Evolutionary conservation across 2,329 filamentous ascomycete species (phyloP).

Genomic region (Colletotrichum navitas): DNA sequence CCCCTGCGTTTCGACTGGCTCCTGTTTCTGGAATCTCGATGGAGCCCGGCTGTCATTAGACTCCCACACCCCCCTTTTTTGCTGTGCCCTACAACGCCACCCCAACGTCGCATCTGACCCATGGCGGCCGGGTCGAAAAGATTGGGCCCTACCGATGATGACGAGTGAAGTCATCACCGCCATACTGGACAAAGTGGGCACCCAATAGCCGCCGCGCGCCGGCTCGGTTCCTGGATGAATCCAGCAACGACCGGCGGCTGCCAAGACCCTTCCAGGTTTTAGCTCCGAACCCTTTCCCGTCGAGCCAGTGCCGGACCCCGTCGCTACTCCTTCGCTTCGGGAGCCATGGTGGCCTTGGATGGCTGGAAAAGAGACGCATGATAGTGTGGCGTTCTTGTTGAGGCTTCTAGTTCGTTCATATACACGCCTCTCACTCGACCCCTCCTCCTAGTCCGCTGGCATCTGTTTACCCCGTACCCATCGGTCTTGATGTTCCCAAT

Average conservation of each 20-base stretch:
- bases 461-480: conserved; percentile 9
- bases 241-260: conserved; percentile 26
- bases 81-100: not conserved
- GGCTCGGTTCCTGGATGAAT: conserved; percentile 36
- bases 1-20: conserved; percentile 13
- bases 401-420: conserved; percentile 25
- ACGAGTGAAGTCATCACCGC: conserved; percentile 42
- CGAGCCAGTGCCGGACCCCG: conserved; percentile 8
- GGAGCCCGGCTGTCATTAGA: conserved; percentile 9
- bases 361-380: conserved; percentile 12
- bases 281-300: conserved; percentile 23
- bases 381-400: conserved; percentile 30
- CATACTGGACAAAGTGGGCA: conserved; percentile 16
- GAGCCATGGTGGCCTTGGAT: not conserved
- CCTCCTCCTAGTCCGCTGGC: not conserved
- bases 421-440: conserved; percentile 5
- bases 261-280: conserved; percentile 35
- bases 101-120: conserved; percentile 17
- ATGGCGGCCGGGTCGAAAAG: conserved; percentile 14
- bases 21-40: conserved; percentile 28
- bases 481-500: conserved; percentile 1
- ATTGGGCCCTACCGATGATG: conserved; percentile 37
- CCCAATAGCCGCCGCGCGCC: conserved; percentile 30
- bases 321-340: conserved; percentile 3
- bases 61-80: not conserved